Evolutionary conservation across 1,139 yeast genomes (phyloP).

Genomic region (Lodderomyces orthopsilosis): DNA sequence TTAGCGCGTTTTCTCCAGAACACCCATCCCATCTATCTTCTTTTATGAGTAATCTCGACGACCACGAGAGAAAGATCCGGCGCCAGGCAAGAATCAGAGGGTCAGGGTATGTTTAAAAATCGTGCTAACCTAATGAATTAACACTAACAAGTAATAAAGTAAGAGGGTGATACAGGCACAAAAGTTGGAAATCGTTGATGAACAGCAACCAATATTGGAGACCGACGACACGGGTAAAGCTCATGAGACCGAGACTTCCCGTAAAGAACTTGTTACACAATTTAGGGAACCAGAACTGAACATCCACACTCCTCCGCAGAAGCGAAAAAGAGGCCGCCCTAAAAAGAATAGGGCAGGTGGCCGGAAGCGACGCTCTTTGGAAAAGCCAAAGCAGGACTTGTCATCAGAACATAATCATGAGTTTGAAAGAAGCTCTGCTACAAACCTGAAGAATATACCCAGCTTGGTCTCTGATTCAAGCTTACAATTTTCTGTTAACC

Average conservation of each 20-base stretch:
- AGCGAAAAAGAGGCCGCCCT: conserved; percentile 1
- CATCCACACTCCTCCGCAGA: background rate
- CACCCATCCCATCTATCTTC: background rate
- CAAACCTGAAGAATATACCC: background rate
- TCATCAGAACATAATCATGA: background rate
- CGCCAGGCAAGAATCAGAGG: conserved; percentile 37
- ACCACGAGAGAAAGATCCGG: conserved; percentile 19
- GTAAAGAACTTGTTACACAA: background rate
- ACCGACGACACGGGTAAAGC: background rate
- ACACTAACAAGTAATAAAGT: background rate
- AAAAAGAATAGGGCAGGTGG: conserved; percentile 4
- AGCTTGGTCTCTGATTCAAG: background rate
- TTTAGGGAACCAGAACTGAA: background rate
- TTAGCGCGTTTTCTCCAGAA: background rate
- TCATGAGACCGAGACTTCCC: background rate
- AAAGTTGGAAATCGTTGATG: background rate
- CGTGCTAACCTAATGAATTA: background rate
- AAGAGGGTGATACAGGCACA: background rate
- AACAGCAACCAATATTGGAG: background rate
- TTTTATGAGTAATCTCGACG: background rate
- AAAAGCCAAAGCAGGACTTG: background rate
- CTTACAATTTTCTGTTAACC: background rate
- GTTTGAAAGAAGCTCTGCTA: background rate
- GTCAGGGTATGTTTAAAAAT: conserved; percentile 35
- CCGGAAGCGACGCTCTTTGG: background rate